A percentile compares a stretch with the other conserved stretches of the same genome.
Conservation (phyloP, 1,139 yeast species). For the Scheffersomyces segobiensis region DNA sequence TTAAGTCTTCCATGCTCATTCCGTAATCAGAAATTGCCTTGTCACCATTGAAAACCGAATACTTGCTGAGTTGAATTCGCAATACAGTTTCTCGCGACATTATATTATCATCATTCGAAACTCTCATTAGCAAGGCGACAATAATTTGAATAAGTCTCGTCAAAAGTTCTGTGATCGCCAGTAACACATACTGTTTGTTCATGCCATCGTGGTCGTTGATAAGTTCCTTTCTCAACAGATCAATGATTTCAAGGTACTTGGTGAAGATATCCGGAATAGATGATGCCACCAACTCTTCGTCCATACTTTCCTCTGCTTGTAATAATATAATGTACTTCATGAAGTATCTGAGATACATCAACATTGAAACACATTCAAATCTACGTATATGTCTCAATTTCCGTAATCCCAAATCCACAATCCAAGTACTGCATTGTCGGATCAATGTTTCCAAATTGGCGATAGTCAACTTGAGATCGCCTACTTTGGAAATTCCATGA, state of each 20-base stretch:
- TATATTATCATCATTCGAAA: slow-evolving; percentile 15
- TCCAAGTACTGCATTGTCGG: slow-evolving; percentile 29
- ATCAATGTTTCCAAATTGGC: slow-evolving; percentile 24
- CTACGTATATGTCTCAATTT: slow-evolving; percentile 15
- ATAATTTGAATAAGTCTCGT: slow-evolving; percentile 36
- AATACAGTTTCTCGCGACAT: slow-evolving; percentile 6
- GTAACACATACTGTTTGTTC: slow-evolving; percentile 26
- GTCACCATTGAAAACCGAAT: slow-evolving; percentile 6
- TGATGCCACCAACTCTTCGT: slow-evolving; percentile 17
- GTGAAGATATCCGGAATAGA: slow-evolving; percentile 25
- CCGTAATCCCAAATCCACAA: slow-evolving; percentile 19
- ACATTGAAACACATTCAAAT: slow-evolving; percentile 28
- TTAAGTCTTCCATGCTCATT: slow-evolving; percentile 13
- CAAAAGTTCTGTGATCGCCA: slow-evolving; percentile 32
- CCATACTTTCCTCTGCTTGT: slow-evolving; percentile 36
- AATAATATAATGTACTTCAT: slow-evolving; percentile 32
- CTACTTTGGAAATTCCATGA: slow-evolving; percentile 24
- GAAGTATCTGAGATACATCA: slow-evolving; percentile 32
- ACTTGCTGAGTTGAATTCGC: slow-evolving; percentile 7
- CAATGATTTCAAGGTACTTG: slow-evolving; percentile 18
- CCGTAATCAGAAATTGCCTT: slow-evolving; percentile 7
- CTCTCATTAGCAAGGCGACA: slow-evolving; percentile 36
- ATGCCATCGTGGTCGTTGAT: background rate
- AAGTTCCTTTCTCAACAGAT: slow-evolving; percentile 1
- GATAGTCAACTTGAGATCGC: slow-evolving; percentile 24